Evolutionary conservation across 2,329 filamentous ascomycete genomes (phyloP), one percentile per base, ranked within the genome.

Genomic region (Neonectria hederae): DNA sequence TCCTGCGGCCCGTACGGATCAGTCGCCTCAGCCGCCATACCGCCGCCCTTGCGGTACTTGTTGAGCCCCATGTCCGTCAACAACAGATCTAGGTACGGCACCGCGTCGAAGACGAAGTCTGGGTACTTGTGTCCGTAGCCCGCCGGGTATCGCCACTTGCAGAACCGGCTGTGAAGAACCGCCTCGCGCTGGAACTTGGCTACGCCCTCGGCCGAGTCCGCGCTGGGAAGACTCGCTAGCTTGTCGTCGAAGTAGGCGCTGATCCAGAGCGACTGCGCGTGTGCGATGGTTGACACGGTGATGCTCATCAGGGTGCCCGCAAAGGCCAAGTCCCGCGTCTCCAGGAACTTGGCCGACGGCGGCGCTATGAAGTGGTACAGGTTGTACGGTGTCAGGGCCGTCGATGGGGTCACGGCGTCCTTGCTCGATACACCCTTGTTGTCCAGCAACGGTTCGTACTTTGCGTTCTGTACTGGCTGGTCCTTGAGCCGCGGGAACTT

Each of bases 81-180:
- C 73, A 95, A 75, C 72, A 90, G 72, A 76, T 94, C 92, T 19
- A 93, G 75, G 63, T 93, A 96, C 4, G 91, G 91, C 58, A 95
- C 75, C 0, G 86, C 86, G 76, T 96, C 92, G 72, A 95, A 94
- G 19, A 92, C 89, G 68, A 94, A 89, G 75, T 92, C 91, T 0
- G 89, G 89, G 62, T 85, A 82, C 72, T 82, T 84, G 42, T 80
- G 82, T 1, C 90, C 90, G 72, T 87, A 89, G 0, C 90, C 91
- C 4, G 81, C 84, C 1, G 90, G 87, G 70, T 91, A 92, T 26
- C 92, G 83, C 85, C 89, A 90, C 67, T 84, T 87, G 5, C 90
- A 89, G 74, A 90, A 95, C 40, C 90, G 87, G 21, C 85, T 88
- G 73, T 90, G 83, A 51, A 93, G 79, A 24, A 89, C 84, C 0